phyloP scores from a whole-genome alignment of 116 monocot genomes.

The Cymodocea nodosa region DNA sequence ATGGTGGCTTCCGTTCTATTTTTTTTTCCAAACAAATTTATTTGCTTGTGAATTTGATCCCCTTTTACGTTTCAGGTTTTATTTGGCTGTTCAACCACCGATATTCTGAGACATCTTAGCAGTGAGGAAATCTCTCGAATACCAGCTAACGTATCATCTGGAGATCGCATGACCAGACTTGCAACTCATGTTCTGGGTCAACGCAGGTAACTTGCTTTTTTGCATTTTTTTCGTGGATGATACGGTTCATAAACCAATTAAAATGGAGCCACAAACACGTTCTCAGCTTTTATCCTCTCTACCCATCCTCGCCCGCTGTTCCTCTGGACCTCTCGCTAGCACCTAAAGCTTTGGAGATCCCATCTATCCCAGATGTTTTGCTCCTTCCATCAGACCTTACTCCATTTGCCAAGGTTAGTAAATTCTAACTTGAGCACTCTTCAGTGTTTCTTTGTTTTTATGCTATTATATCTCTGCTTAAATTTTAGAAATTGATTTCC shows the following conservation, averaged over 20 bases:
- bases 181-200: slow-evolving; percentile 68
- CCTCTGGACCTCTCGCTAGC: slow-evolving; percentile 82
- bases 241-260: neutral
- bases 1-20: no score
- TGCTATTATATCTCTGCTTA: no score
- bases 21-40: no score
- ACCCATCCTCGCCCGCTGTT: slow-evolving; percentile 54
- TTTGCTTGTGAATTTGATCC: no score
- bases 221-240: neutral
- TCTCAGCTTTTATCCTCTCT: slow-evolving; percentile 83
- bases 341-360: slow-evolving; percentile 68
- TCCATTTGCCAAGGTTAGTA: slow-evolving; percentile 76
- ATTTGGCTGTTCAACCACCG: slow-evolving; percentile 70
- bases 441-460: no score
- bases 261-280: neutral
- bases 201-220: slow-evolving; percentile 33
- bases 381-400: slow-evolving; percentile 85
- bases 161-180: slow-evolving; percentile 68
- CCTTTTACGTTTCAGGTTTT: slow-evolving; percentile 30
- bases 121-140: slow-evolving; percentile 76
- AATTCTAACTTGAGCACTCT: neutral
- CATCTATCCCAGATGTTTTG: slow-evolving; percentile 48
- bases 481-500: no score
- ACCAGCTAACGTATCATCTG: slow-evolving; percentile 31
- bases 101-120: slow-evolving; percentile 89